Base-by-base conservation (phyloP, 441 rosid genomes). In the Brassica hybrid region DNA sequence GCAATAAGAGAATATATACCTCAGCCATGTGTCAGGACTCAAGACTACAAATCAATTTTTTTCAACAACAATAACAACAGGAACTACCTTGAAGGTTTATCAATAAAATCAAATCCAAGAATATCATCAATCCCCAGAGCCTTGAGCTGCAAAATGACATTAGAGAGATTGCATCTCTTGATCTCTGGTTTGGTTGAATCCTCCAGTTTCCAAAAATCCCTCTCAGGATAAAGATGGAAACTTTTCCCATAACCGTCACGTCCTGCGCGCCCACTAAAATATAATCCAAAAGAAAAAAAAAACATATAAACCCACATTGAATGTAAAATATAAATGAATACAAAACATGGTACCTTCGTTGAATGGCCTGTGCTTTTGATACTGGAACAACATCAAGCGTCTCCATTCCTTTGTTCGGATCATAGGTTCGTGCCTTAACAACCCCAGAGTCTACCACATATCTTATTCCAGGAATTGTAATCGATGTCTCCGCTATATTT, bases 401-500 rank as follows among this genome's bases (percentile, higher is more conserved):
- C 79, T 95, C 99, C 86, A 95, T 87, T 45, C 98, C 99, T 83
- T 89, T 95, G 73, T 72, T 82, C 0, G 98, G 96, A 82, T 95
- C 91, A 86, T 90, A 95, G 25, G 82, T 83, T 32, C 98, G 94
- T 36, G 99, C 94, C 84, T 95, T 95, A 27, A 95, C 96, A 74
- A 95, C 84, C 69, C 99, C 99, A 70, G 98, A 89, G 81, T 95
- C 99, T 76, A 95, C 79, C 70, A 95, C 98, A 79, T 89, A 95
- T 85, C 87, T 95, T 78, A 93, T 86, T 79, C 98, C 99, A 79
- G 99, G 96, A 62, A 95, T 91, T 52, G 98, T 95, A 67, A 95
- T 94, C 0, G 99, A 95, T 75, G 99, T 95, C 88, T 95, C 99
- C 0, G 99, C 98, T 79, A 95, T 91, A 86, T 95, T 95, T 72